A percentile compares a stretch with the other conserved stretches of the same genome.
These are phyloP conservation scores for Penicillium sp. DNA, from an alignment of 2,329 filamentous ascomycete species.

Conservation along the genomic window DNA sequence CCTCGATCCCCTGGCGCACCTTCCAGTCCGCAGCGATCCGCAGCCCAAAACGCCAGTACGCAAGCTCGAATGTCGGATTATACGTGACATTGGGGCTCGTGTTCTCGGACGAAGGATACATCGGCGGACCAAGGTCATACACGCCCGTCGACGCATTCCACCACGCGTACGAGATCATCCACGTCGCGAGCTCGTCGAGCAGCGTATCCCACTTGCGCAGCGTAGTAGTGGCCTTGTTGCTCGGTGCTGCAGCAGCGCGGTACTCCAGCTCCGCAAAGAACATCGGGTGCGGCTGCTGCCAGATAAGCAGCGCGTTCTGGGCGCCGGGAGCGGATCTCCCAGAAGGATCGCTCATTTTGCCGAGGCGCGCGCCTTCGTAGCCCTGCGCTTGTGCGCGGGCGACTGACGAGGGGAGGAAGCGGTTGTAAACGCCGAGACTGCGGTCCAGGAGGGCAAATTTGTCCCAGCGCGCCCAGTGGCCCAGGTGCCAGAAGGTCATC, in stretches of 20 bases:
- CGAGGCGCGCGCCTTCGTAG: slow-evolving; percentile 53
- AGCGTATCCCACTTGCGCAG: slow-evolving; percentile 60
- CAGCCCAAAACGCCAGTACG: slow-evolving; percentile 67
- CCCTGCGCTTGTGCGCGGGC: slow-evolving; percentile 43
- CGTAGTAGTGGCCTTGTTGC: background rate
- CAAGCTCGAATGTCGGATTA: slow-evolving; percentile 64
- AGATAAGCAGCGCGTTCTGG: slow-evolving; percentile 65
- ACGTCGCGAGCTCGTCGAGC: slow-evolving; percentile 59
- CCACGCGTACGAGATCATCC: slow-evolving; percentile 64
- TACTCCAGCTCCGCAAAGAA: slow-evolving; percentile 65
- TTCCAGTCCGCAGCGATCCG: slow-evolving; percentile 61
- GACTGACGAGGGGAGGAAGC: slow-evolving; percentile 49
- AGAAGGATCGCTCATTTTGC: slow-evolving; percentile 63
- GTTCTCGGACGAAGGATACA: slow-evolving; percentile 62
- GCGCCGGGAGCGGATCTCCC: slow-evolving; percentile 62
- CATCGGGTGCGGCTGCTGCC: slow-evolving; percentile 67
- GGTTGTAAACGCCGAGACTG: slow-evolving; percentile 42
- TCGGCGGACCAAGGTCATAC: slow-evolving; percentile 60
- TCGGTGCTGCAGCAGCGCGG: slow-evolving; percentile 46
- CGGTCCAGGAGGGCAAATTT: slow-evolving; percentile 7
- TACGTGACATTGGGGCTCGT: slow-evolving; percentile 61
- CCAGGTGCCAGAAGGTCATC: slow-evolving; percentile 60
- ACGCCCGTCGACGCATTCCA: slow-evolving; percentile 56
- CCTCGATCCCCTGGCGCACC: slow-evolving; percentile 48
- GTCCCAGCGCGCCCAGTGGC: slow-evolving; percentile 48